A percentile compares a stretch with the other conserved stretches of the same genome.
These are phyloP conservation scores for Trichoderma guizhouense DNA, from an alignment of 2,329 filamentous ascomycete species.

Conservation along the genomic window DNA sequence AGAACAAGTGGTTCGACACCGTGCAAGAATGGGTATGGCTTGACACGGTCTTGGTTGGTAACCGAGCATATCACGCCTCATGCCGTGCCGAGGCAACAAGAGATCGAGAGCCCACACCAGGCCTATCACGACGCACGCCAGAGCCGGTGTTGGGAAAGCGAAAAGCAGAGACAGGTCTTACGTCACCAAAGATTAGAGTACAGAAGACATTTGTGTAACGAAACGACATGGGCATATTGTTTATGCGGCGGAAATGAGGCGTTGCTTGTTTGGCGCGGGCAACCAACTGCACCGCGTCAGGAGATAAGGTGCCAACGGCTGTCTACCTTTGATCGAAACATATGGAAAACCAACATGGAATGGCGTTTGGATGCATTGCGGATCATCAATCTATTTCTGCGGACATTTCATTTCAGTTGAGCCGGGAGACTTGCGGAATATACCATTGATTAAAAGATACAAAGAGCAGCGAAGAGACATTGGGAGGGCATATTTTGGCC, in stretches of 20 bases:
- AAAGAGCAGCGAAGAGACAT: not conserved
- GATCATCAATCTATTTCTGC: not conserved
- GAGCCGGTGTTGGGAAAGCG: constrained; percentile 69
- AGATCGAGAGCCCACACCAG: constrained; percentile 50
- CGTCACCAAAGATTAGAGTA: constrained; percentile 36
- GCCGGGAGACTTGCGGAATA: not conserved
- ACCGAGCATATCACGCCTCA: constrained; percentile 81
- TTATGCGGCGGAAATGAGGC: not conserved
- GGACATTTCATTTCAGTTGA: not conserved
- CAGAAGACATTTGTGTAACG: constrained; percentile 35
- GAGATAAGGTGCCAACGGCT: not conserved
- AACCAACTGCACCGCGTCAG: not conserved
- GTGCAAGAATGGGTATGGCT: constrained; percentile 97
- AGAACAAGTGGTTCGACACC: constrained; percentile 87
- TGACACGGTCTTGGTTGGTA: constrained; percentile 76
- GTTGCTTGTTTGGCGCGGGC: not conserved
- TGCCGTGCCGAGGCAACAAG: constrained; percentile 81
- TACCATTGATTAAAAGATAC: not conserved
- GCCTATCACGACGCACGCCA: constrained; percentile 50
- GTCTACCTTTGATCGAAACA: not conserved
- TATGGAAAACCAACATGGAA: not conserved
- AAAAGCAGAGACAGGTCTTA: constrained; percentile 63
- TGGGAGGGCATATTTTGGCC: not conserved
- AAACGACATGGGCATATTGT: constrained; percentile 8
- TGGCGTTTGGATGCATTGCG: constrained; percentile 18